Conservation (phyloP, 441 rosid species). For the Flueggea neowawraea region DNA sequence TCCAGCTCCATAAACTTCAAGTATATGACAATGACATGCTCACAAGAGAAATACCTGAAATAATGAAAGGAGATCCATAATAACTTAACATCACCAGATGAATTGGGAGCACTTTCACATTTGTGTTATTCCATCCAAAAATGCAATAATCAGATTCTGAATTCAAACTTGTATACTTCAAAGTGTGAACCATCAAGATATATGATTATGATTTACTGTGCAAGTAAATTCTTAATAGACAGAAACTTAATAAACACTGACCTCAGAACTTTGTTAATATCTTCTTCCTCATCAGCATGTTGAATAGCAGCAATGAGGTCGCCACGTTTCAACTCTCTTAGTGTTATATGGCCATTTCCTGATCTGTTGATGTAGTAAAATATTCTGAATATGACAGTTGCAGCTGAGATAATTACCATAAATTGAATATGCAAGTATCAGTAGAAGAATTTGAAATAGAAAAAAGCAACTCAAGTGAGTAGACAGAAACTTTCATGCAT, state of each 20-base stretch:
- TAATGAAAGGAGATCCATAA: constrained; percentile 6
- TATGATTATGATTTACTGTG: too few species aligned
- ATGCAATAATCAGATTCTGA: too few species aligned
- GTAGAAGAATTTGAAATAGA: constrained; percentile 9
- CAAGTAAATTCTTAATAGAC: too few species aligned
- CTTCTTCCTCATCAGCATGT: constrained; percentile 97
- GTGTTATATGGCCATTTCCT: constrained; percentile 80
- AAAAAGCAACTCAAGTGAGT: not conserved
- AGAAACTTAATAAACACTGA: constrained; percentile 16
- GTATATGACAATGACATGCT: constrained; percentile 96
- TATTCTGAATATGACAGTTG: constrained; percentile 96
- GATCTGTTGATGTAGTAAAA: constrained; percentile 92
- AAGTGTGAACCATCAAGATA: too few species aligned
- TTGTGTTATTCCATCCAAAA: too few species aligned
- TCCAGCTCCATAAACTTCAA: constrained; percentile 99
- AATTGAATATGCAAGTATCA: constrained; percentile 11
- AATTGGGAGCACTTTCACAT: too few species aligned
- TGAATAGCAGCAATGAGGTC: constrained; percentile 85
- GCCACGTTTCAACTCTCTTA: constrained; percentile 90
- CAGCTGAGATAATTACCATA: constrained; percentile 64
- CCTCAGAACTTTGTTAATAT: constrained; percentile 98
- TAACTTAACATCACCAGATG: not conserved
- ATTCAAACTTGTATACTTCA: too few species aligned
- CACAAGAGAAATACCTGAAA: constrained; percentile 94
- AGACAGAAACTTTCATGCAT: not conserved